Conservation (phyloP, 2,329 filamentous ascomycete genomes). For the Zymoseptoria ardabiliae region DNA sequence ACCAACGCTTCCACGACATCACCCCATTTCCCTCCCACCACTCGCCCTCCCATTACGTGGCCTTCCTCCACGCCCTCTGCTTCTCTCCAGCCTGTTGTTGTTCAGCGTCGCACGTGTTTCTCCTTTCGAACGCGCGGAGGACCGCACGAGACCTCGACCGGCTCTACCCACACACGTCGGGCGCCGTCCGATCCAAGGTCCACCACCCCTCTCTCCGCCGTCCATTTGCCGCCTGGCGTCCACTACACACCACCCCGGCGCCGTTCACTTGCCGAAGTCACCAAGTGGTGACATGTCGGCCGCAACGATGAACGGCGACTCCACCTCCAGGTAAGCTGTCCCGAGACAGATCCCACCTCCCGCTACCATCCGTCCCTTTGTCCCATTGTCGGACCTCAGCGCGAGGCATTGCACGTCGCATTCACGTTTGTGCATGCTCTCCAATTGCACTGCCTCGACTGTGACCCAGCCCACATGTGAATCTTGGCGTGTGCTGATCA, state of each 20-base stretch:
- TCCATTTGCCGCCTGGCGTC: background rate
- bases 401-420: background rate
- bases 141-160: too few species aligned
- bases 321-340: constrained; percentile 22
- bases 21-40: too few species aligned
- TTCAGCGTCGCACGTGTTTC: too few species aligned
- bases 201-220: constrained; percentile 1
- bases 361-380: background rate
- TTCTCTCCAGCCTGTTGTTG: too few species aligned
- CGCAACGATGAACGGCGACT: constrained; percentile 23
- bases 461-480: background rate
- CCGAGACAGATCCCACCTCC: background rate
- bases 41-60: too few species aligned
- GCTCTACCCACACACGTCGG: too few species aligned
- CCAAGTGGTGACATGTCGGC: constrained; percentile 21
- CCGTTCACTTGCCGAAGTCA: constrained; percentile 5
- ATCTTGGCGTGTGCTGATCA: constrained; percentile 7
- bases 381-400: constrained; percentile 24
- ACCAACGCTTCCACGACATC: too few species aligned
- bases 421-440: constrained; percentile 1
- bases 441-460: background rate
- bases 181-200: background rate
- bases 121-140: too few species aligned
- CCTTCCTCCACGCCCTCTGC: too few species aligned
- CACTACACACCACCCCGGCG: constrained; percentile 8